These are phyloP conservation scores for Talaromyces rugulosus DNA, from an alignment of 2,329 filamentous ascomycete genomes.

Conservation along the genomic window DNA sequence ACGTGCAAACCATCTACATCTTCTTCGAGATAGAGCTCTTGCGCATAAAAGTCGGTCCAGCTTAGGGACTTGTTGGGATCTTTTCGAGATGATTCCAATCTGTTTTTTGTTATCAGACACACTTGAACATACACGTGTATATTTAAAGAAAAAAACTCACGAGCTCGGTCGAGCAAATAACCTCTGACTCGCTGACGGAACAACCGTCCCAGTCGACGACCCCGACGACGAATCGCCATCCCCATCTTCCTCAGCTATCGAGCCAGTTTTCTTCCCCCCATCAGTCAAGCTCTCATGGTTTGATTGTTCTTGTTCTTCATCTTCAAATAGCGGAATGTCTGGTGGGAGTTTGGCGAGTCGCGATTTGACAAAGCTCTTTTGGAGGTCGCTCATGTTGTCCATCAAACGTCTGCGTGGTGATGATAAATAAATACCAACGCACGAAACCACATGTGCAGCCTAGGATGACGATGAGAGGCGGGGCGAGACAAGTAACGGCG, in stretches of 20 bases:
- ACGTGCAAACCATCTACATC: slow-evolving; percentile 43
- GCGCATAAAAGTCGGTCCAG: slow-evolving; percentile 89
- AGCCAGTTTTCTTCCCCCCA: slow-evolving; percentile 35
- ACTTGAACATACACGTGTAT: background rate
- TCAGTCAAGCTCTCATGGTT: slow-evolving; percentile 18
- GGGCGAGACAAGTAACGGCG: too few relatives aligned
- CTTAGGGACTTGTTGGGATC: slow-evolving; percentile 61
- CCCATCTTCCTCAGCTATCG: slow-evolving; percentile 7
- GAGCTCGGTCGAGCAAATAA: slow-evolving; percentile 68
- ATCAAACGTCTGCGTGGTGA: background rate
- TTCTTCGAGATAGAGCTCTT: slow-evolving; percentile 68
- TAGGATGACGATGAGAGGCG: too few relatives aligned
- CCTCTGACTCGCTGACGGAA: slow-evolving; percentile 69
- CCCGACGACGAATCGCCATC: slow-evolving; percentile 76
- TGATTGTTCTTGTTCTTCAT: slow-evolving; percentile 23
- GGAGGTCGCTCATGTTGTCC: slow-evolving; percentile 69
- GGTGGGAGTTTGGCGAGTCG: slow-evolving; percentile 63
- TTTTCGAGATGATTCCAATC: slow-evolving; percentile 29
- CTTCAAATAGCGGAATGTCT: slow-evolving; percentile 46
- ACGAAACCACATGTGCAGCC: background rate
- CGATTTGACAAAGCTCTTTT: slow-evolving; percentile 72
- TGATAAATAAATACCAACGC: background rate
- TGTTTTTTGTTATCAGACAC: background rate
- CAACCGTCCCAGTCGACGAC: slow-evolving; percentile 88
- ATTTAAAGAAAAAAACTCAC: slow-evolving; percentile 41